These are phyloP conservation scores for Kuraishia molischiana DNA, from an alignment of 805 yeast species.

Conservation along the genomic window DNA sequence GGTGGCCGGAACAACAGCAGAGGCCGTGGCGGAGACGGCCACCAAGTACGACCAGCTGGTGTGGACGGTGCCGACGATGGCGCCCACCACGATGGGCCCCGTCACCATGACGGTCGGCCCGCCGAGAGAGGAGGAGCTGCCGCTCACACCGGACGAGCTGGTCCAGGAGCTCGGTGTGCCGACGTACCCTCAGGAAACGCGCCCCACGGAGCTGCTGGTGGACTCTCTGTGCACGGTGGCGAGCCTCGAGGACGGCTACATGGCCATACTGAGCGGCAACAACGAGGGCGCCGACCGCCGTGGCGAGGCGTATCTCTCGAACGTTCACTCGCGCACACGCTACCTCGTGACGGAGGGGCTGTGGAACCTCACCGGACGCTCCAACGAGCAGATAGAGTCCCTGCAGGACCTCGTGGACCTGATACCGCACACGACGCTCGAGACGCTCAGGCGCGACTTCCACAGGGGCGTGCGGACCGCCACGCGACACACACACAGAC, in stretches of 20 bases:
- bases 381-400: neutral
- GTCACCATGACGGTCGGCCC: neutral
- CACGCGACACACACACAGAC: neutral
- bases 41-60: neutral
- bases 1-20: neutral
- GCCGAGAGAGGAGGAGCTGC: slow-evolving; percentile 2
- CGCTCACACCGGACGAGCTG: slow-evolving; percentile 12
- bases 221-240: neutral
- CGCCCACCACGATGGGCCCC: neutral
- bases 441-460: neutral
- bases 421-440: neutral
- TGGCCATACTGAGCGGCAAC: neutral
- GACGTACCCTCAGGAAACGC: neutral
- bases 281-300: neutral
- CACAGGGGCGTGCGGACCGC: neutral
- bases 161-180: slow-evolving; percentile 10
- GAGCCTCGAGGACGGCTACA: neutral
- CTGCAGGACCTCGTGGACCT: neutral
- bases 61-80: neutral
- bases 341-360: neutral
- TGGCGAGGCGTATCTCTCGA: neutral
- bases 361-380: neutral
- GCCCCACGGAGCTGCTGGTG: neutral
- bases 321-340: neutral
- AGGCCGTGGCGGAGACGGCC: neutral